Conservation (phyloP, 2,329 filamentous ascomycete species). For the Xylaria sp. region DNA sequence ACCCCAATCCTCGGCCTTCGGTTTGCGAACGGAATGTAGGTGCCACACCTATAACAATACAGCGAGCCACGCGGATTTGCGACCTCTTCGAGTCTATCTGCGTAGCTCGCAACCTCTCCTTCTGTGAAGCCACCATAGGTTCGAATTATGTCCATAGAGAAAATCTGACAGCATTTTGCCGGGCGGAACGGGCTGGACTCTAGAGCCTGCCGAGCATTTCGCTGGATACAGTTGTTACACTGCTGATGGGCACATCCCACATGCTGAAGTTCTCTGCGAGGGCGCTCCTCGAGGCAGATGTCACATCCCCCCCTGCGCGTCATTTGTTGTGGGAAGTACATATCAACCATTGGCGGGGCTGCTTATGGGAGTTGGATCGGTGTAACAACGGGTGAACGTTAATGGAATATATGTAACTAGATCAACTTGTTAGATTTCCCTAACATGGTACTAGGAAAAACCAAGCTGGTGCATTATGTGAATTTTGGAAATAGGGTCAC, state of each 20-base stretch:
- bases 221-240: constrained; percentile 18
- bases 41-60: constrained; percentile 31
- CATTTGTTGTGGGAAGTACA: too few relatives aligned
- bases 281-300: constrained; percentile 10
- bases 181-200: constrained; percentile 25
- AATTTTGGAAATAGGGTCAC: neutral
- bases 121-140: neutral
- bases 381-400: too few relatives aligned
- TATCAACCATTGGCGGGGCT: too few relatives aligned
- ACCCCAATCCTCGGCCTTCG: constrained; percentile 17
- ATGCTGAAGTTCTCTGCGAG: neutral
- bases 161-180: constrained; percentile 28
- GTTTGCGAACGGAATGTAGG: constrained; percentile 19
- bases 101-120: constrained; percentile 22
- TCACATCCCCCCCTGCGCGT: neutral
- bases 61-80: constrained; percentile 14
- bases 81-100: constrained; percentile 24
- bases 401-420: too few relatives aligned
- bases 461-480: neutral
- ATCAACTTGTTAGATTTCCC: too few relatives aligned
- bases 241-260: constrained; percentile 17
- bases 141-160: constrained; percentile 8
- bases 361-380: too few relatives aligned
- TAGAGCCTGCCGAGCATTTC: constrained; percentile 8
- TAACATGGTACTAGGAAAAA: neutral